These are phyloP conservation scores for Metschnikowia cerradonensis DNA, from an alignment of 805 yeast species.

Conservation along the genomic window DNA sequence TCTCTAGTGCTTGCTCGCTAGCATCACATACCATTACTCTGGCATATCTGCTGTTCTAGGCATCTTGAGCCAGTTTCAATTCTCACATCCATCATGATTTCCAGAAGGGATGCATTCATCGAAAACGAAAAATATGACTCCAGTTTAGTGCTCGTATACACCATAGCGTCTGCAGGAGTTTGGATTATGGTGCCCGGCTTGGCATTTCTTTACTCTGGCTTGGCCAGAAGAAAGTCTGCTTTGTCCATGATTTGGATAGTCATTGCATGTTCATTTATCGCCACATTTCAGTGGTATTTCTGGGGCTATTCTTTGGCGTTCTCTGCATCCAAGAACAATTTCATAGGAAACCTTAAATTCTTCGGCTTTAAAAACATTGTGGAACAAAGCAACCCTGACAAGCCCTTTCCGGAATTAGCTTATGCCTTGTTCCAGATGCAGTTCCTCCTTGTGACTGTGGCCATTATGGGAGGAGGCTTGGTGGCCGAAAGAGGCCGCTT, in stretches of 20 bases:
- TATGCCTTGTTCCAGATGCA: slow-evolving; percentile 86
- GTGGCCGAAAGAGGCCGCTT: slow-evolving; percentile 88
- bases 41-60: neutral
- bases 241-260: slow-evolving; percentile 78
- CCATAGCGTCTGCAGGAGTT: slow-evolving; percentile 65
- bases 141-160: slow-evolving; percentile 34
- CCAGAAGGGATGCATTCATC: slow-evolving; percentile 31
- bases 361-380: slow-evolving; percentile 78
- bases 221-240: slow-evolving; percentile 88
- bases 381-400: slow-evolving; percentile 37
- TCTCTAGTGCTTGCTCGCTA: neutral
- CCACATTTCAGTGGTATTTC: slow-evolving; percentile 89
- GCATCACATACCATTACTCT: neutral
- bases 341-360: slow-evolving; percentile 79
- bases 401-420: slow-evolving; percentile 73
- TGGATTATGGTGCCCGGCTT: slow-evolving; percentile 93
- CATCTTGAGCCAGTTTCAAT: neutral
- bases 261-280: slow-evolving; percentile 69
- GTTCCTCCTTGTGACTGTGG: slow-evolving; percentile 87
- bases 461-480: slow-evolving; percentile 86
- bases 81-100: slow-evolving; percentile 11
- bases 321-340: slow-evolving; percentile 73
- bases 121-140: slow-evolving; percentile 27
- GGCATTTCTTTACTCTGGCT: slow-evolving; percentile 87
- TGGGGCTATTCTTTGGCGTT: slow-evolving; percentile 97